Base-by-base conservation (phyloP, 495 filamentous ascomycete species). In the Trichoderma orchidacearum region DNA sequence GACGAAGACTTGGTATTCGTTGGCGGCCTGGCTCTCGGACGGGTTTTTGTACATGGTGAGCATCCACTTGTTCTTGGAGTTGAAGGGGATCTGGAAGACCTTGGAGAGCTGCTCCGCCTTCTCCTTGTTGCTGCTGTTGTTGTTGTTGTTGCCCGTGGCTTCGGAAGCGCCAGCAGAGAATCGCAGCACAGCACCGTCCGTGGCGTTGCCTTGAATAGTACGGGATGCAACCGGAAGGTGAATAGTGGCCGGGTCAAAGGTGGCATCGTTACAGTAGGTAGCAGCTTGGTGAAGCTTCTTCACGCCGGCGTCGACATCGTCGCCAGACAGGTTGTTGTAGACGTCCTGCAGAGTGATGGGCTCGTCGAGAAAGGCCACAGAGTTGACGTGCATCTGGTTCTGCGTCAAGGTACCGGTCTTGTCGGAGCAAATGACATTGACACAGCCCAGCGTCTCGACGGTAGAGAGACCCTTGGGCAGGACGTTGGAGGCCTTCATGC, bases 41-140 rank as follows among this genome's bases (percentile, higher is more conserved):
- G 41, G 41, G 1, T 8, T 48, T 27, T 48, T 48, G 41, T 48
- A 48, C 41, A 48, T 48, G 18, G 41, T 48, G 52, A 86, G 74
- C 83, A 86, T 87, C 66, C 79, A 89, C 63, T 89, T 90, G 64
- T 87, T 88, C 70, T 87, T 87, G 62, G 80, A 84, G 64, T 89
- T 90, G 70, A 90, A 89, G 0, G 81, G 81, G 6, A 88, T 68
- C 59, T 87, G 78, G 65, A 81, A 85, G 1, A 81, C 74, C 0
- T 79, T 66, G 2, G 73, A 72, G 4, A 85, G 67, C 11, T 68
- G 70, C 62, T 87, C 84, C 27, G 41, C 41, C 27, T 48, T 48
- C 41, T 48, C 41, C 1, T 48, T 48, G 18, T 11, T 48, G n/a
- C n/a, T n/a, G n/a, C n/a, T n/a, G n/a, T n/a, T n/a, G n/a, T n/a